Conservation (phyloP, 306 rosid species). For the Quercus suber region DNA sequence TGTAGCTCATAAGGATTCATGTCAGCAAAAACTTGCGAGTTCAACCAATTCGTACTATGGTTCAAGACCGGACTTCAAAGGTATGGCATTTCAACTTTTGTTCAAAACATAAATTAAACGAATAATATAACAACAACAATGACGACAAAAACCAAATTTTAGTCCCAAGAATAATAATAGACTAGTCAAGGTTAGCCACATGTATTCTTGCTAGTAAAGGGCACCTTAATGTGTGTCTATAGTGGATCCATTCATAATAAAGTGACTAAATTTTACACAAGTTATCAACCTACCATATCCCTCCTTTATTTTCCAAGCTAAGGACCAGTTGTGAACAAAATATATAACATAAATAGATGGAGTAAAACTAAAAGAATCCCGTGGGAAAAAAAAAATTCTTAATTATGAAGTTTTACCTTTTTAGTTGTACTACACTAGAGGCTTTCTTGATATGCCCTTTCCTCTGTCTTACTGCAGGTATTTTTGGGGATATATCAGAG, state of each 20-base stretch:
- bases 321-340: too few species aligned
- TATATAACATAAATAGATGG: too few species aligned
- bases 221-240: too few species aligned
- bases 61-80: constrained; percentile 73
- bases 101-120: constrained; percentile 1
- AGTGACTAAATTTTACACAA: too few species aligned
- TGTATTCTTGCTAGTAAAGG: too few species aligned
- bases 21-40: constrained; percentile 18
- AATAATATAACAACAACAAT: neutral
- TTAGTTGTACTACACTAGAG: neutral
- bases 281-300: too few species aligned
- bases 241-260: too few species aligned
- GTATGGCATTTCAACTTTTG: constrained; percentile 25
- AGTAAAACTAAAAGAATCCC: too few species aligned
- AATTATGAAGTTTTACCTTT: neutral
- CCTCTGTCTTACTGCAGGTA: constrained; percentile 46
- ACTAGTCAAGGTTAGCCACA: too few species aligned
- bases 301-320: too few species aligned
- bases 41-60: constrained; percentile 54
- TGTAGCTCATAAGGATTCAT: constrained; percentile 26
- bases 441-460: neutral
- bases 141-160: too few species aligned
- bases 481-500: constrained; percentile 50
- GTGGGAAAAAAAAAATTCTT: neutral
- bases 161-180: too few species aligned